Evolutionary conservation across 371 early-diverging fungal genomes (phyloP), one percentile per base, ranked within the genome.

Genomic region (Syncephalastrum sp.): DNA sequence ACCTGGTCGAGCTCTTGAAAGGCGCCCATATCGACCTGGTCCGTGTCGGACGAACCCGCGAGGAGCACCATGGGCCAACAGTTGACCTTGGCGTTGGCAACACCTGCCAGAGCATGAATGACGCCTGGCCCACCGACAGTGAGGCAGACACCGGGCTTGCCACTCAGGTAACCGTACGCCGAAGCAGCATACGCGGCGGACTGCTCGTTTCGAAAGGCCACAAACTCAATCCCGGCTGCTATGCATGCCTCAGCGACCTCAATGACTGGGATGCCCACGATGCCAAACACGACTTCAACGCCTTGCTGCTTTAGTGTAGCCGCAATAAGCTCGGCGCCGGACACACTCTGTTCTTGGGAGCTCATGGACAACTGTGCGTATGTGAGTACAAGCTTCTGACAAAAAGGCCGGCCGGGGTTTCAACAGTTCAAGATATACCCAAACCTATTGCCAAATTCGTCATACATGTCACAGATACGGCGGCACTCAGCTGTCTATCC

Each of bases 201-300:
- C 70, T 91, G 89, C 63, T 91, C 90, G 67, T 90, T 88, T 54
- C 90, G 82, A 68, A 90, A 89, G 7, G 84, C 86, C 52, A 91
- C 79, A 68, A 88, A 92, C 44, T 68, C 69, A 29, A 92, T 88
- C 42, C 92, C 92, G 47, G 74, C 81, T n/a, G 79, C 75, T 47
- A 79, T 77, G 60, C 84, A 82, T n/a, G 90, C 90, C 43, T 90
- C 88, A 56, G 88, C 89, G 12, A 88, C 65, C 57, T 87, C 86
- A 45, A 91, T 82, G 1, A 91, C 87, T 12, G 92, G 92, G 57
- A 91, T 90, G 21, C 92, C 92, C n/a, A 92, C 92, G 57, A 92
- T 87, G 33, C 92, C 92, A 72, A 92, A 92, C 4, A 90, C 75
- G 0, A 88, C 85, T 21, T 66, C 55, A 27, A 91, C 88, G 23